Percentiles rank a stretch among this genome's conserved stretches.
Conservation (phyloP, 306 rosid species). For the Pterocarpus santalinus region DNA sequence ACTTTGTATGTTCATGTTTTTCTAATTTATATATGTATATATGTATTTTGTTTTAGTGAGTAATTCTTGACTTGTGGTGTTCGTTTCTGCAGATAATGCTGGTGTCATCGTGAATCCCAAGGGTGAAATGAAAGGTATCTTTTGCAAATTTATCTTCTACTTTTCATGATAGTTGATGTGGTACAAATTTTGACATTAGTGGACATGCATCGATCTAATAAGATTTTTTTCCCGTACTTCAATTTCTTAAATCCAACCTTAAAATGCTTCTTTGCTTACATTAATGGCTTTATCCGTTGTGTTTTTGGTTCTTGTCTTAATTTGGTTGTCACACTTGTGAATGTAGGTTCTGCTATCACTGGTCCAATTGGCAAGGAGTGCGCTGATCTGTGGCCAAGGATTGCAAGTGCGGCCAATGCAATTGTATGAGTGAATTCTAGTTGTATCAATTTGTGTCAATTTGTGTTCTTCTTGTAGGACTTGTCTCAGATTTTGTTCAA, state of each 20-base stretch:
- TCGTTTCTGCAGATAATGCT: conserved; percentile 73
- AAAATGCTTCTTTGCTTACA: not conserved
- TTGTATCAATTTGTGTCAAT: not conserved
- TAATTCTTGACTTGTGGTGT: not conserved
- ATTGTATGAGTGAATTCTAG: conserved; percentile 58
- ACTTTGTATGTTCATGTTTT: not conserved
- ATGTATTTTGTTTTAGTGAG: not conserved
- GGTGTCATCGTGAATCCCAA: conserved; percentile 91
- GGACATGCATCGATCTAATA: not conserved
- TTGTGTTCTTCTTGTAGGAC: not conserved
- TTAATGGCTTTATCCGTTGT: not conserved
- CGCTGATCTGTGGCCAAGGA: conserved; percentile 95
- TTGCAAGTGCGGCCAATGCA: conserved; percentile 95
- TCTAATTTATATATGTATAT: not conserved
- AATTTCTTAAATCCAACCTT: not conserved
- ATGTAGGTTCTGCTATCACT: conserved; percentile 84
- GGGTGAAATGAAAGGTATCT: conserved; percentile 89
- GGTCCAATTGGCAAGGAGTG: conserved; percentile 94
- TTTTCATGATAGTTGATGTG: not conserved
- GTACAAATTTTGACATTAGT: not conserved
- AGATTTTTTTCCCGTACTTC: not conserved
- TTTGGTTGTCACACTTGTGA: not conserved
- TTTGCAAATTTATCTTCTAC: not conserved
- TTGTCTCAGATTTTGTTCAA: conserved; percentile 30
- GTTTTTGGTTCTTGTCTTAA: not conserved